phyloP scores from a whole-genome alignment of 768 basidiomycete genomes.

The Suillus placidus region DNA sequence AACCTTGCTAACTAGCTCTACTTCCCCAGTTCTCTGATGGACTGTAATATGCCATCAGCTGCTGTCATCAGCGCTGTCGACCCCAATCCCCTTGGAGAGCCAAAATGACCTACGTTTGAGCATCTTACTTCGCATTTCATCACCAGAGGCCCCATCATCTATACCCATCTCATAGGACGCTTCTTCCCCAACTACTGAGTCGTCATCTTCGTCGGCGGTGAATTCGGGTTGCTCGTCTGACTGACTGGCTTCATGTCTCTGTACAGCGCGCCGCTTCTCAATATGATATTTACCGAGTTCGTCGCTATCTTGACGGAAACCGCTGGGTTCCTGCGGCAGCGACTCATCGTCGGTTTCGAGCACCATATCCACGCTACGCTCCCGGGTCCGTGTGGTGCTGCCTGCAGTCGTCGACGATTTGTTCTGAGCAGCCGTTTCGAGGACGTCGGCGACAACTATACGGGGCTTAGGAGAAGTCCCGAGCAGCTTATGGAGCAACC shows the following conservation, averaged over 20 bases:
- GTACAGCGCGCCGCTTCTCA: slow-evolving; percentile 48
- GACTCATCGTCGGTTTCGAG: slow-evolving; percentile 27
- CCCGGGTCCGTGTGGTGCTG: neutral
- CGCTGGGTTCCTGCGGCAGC: neutral
- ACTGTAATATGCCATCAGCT: slow-evolving; percentile 5
- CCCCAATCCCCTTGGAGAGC: slow-evolving; percentile 55
- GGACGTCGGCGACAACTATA: slow-evolving; percentile 26
- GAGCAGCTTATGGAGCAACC: slow-evolving; percentile 60
- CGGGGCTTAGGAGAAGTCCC: slow-evolving; percentile 37
- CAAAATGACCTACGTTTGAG: slow-evolving; percentile 52
- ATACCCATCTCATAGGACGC: neutral
- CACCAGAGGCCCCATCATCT: slow-evolving; percentile 27
- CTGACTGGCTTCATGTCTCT: slow-evolving; percentile 45
- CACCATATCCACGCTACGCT: slow-evolving; percentile 35
- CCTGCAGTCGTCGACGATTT: slow-evolving; percentile 10
- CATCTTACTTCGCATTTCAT: slow-evolving; percentile 22
- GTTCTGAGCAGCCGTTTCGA: slow-evolving; percentile 9
- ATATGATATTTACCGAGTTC: slow-evolving; percentile 64
- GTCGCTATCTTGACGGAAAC: slow-evolving; percentile 38
- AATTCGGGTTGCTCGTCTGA: slow-evolving; percentile 19
- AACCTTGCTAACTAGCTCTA: neutral
- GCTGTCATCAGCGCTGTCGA: slow-evolving; percentile 25
- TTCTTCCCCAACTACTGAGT: slow-evolving; percentile 10
- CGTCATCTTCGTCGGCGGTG: slow-evolving; percentile 32
- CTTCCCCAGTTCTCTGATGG: neutral